Conservation (phyloP, 441 rosid species). For the Dalechampia spathulata region DNA sequence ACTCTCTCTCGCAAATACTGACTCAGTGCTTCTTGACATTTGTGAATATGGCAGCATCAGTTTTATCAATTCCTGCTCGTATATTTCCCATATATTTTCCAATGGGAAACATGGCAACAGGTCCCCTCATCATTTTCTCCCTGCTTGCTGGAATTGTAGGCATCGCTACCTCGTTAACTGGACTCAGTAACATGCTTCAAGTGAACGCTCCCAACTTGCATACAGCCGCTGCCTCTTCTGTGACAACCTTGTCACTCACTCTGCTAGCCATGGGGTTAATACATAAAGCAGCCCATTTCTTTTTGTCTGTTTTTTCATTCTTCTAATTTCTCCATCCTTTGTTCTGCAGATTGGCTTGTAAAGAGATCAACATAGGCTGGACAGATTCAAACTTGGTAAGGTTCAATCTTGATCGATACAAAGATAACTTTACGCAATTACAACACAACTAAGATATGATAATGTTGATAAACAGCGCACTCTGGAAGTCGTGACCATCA, state of each 20-base stretch:
- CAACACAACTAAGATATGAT: not conserved
- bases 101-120: slow-evolving; percentile 82
- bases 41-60: slow-evolving; percentile 42
- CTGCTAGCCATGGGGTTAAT: slow-evolving; percentile 75
- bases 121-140: slow-evolving; percentile 56
- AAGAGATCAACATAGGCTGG: slow-evolving; percentile 78
- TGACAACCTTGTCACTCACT: slow-evolving; percentile 61
- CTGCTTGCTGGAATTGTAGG: slow-evolving; percentile 78
- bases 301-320: not conserved
- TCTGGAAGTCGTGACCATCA: slow-evolving; percentile 59
- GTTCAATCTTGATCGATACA: too few species aligned
- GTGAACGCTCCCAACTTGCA: slow-evolving; percentile 45
- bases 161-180: slow-evolving; percentile 64
- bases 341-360: slow-evolving; percentile 64
- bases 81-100: slow-evolving; percentile 85
- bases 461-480: slow-evolving; percentile 47
- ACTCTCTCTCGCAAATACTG: not conserved
- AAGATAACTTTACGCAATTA: too few species aligned
- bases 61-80: slow-evolving; percentile 52
- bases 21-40: not conserved
- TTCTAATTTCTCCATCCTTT: not conserved
- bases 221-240: slow-evolving; percentile 62
- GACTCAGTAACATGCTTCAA: slow-evolving; percentile 37
- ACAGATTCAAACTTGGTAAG: slow-evolving; percentile 64
- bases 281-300: not conserved